Evolutionary conservation across 805 yeast species (phyloP).

Genomic region (Candida anglica): DNA sequence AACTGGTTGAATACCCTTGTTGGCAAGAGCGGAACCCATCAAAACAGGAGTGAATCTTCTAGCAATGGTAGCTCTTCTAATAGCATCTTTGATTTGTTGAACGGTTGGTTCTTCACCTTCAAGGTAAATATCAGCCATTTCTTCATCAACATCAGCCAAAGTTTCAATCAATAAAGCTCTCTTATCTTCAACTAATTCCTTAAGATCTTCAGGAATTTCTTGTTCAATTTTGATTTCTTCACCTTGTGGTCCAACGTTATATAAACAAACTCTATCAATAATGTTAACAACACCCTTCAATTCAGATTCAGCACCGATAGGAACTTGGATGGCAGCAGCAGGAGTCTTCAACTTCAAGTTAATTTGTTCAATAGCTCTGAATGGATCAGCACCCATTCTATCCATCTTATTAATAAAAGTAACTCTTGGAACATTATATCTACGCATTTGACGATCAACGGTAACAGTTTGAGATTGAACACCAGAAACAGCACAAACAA

Average conservation of each 20-base stretch:
- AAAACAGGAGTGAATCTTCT: slow-evolving; percentile 98
- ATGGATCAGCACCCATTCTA: slow-evolving; percentile 98
- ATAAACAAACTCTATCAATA: slow-evolving; percentile 80
- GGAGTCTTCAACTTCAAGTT: slow-evolving; percentile 83
- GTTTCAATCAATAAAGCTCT: slow-evolving; percentile 84
- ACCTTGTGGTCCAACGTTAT: slow-evolving; percentile 89
- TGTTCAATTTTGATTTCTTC: slow-evolving; percentile 59
- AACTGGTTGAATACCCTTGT: slow-evolving; percentile 92
- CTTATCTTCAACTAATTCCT: slow-evolving; percentile 84
- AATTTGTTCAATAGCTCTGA: slow-evolving; percentile 89
- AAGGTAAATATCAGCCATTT: slow-evolving; percentile 86
- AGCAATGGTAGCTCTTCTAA: slow-evolving; percentile 92
- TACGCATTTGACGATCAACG: slow-evolving; percentile 97
- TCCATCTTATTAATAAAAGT: slow-evolving; percentile 98
- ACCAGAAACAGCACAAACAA: slow-evolving; percentile 97
- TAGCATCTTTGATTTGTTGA: slow-evolving; percentile 82
- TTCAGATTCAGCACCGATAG: slow-evolving; percentile 89
- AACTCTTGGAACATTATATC: slow-evolving; percentile 94
- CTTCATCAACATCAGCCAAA: slow-evolving; percentile 97
- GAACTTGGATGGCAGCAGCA: slow-evolving; percentile 97
- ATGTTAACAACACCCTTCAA: slow-evolving; percentile 89
- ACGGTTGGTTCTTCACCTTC: slow-evolving; percentile 87
- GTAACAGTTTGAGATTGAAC: slow-evolving; percentile 98
- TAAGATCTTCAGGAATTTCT: slow-evolving; percentile 75
- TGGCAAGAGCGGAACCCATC: slow-evolving; percentile 98